Conservation (phyloP, 768 basidiomycete species). For the Hypholoma sublateritium region DNA sequence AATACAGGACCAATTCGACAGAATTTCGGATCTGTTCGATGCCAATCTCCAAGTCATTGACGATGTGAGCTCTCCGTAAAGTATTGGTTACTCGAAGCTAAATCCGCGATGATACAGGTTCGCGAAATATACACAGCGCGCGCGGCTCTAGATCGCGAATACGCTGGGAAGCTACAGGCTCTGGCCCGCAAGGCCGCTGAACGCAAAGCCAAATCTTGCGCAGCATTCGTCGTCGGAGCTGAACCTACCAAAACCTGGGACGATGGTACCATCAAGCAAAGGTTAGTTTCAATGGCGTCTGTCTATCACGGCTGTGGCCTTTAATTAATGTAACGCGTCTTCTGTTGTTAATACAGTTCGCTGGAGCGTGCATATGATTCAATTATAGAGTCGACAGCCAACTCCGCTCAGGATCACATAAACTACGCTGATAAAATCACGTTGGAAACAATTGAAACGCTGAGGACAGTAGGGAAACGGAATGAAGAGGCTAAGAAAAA, state of each 20-base stretch:
- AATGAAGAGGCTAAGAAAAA: slow-evolving; percentile 72
- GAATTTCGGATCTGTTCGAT: slow-evolving; percentile 56
- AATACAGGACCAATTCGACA: slow-evolving; percentile 70
- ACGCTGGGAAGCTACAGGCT: slow-evolving; percentile 67
- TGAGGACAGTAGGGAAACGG: slow-evolving; percentile 58
- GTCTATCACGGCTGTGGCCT: slow-evolving; percentile 1
- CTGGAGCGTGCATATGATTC: slow-evolving; percentile 69
- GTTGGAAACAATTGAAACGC: slow-evolving; percentile 60
- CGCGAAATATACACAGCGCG: slow-evolving; percentile 72
- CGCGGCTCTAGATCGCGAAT: slow-evolving; percentile 73
- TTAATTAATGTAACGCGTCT: slow-evolving; percentile 5
- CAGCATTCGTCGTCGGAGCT: slow-evolving; percentile 58
- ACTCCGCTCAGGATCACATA: slow-evolving; percentile 68
- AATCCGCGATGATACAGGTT: slow-evolving; percentile 41
- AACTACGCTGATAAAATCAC: slow-evolving; percentile 62
- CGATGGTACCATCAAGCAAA: slow-evolving; percentile 50
- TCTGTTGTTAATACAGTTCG: slow-evolving; percentile 45
- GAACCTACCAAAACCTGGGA: slow-evolving; percentile 66
- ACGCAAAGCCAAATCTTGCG: slow-evolving; percentile 62
- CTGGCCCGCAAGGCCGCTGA: slow-evolving; percentile 69
- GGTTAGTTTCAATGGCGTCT: slow-evolving; percentile 34
- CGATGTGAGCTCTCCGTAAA: slow-evolving; percentile 49
- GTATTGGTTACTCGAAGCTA: neutral
- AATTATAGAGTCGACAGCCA: slow-evolving; percentile 59
- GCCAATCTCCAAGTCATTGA: slow-evolving; percentile 61